Evolutionary conservation across 345 rosid genomes (phyloP), one percentile per base, ranked within the genome.

Genomic region (Bruguiera sexangula): DNA sequence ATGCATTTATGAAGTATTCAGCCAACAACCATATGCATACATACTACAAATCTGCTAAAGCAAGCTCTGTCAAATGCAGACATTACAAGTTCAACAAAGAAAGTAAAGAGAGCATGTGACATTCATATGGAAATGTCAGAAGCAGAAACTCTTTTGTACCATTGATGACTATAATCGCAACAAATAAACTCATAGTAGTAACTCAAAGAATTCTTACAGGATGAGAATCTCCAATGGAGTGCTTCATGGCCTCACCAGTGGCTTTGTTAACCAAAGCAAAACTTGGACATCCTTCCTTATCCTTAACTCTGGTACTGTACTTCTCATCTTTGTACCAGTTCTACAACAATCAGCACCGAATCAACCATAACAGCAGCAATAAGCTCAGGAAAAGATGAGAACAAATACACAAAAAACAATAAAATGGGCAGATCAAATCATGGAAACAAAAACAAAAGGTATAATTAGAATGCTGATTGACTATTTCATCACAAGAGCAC

Each of bases 311-410:
- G 13, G 92, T 87, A 75, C 93, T 88, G 81, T 68, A 88, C 77
- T 84, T 95, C 86, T 91, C 92, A 64, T 88, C 97, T 82, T 87
- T 94, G 81, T 74, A 88, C 98, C 98, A 94, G 71, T 85, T 84
- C 98, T 94, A 70, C 67, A 74, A 65, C 69, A 65, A 67, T 43
- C 27, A 51, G 43, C 62, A 62, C 34, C 65, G 64, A 21, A 48
- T 48, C 32, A 68, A 29, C 3, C 3, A 24, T 36, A 60, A 31
- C 31, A 57, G 27, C 59, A 39, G 16, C 68, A 57, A 63, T 58
- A 11, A 59, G 73, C 37, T 71, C 67, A 56, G 22, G 60, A 8
- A 36, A 55, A 32, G 34, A 48, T 9, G 32, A 61, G 31, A 13
- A 6, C 26, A 50, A 8, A 16, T 19, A 29, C 27, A 43, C 2